phyloP scores from a whole-genome alignment of 371 early-diverging fungal genomes.

The Entomophthora muscae region DNA sequence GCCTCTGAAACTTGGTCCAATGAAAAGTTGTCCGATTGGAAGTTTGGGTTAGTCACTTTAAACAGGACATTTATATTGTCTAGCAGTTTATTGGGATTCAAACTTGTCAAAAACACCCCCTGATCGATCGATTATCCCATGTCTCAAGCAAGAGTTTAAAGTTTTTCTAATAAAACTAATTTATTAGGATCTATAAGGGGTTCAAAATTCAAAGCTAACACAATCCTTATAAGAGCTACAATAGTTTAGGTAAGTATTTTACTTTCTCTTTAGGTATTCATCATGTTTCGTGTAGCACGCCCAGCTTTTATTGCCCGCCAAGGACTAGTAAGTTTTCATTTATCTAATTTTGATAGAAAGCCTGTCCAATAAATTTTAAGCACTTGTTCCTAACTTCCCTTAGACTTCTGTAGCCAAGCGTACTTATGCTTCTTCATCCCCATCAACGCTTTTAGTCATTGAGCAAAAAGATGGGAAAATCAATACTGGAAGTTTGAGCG shows the following conservation, averaged over 20 bases:
- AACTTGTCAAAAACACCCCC: neutral
- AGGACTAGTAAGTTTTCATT: neutral
- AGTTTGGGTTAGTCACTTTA: too few species aligned
- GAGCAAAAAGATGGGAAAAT: constrained; percentile 73
- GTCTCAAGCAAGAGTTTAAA: neutral
- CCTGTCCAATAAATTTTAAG: neutral
- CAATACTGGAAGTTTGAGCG: constrained; percentile 61
- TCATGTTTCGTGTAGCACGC: neutral
- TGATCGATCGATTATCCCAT: neutral
- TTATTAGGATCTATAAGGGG: neutral
- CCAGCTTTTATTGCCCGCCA: neutral
- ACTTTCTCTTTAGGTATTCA: neutral
- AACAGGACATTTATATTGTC: neutral
- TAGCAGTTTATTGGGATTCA: neutral
- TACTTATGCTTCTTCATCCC: neutral
- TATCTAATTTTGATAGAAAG: neutral
- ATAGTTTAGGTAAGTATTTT: too few species aligned
- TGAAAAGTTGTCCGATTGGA: too few species aligned
- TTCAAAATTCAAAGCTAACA: neutral
- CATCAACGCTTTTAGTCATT: constrained; percentile 51
- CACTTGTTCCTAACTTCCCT: neutral
- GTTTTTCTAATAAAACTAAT: neutral
- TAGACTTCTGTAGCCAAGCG: neutral
- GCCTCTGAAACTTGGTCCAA: neutral
- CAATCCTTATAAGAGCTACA: too few species aligned